These are phyloP conservation scores for Colletotrichum tofieldiae DNA, from an alignment of 2,329 filamentous ascomycete species.

Conservation along the genomic window DNA sequence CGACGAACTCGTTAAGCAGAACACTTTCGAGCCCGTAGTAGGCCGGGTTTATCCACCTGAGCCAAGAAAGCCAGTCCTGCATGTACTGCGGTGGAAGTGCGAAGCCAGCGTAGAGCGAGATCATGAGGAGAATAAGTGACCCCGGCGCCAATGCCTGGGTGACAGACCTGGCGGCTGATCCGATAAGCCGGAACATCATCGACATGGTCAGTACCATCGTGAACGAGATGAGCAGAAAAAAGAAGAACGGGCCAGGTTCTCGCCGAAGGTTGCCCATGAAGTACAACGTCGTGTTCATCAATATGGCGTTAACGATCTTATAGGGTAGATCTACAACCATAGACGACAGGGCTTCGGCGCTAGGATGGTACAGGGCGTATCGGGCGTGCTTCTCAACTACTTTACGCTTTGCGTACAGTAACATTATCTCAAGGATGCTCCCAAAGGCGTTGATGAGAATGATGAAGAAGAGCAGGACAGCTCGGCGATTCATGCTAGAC, in stretches of 20 bases:
- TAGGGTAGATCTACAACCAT: slow-evolving; percentile 55
- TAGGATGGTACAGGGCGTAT: slow-evolving; percentile 58
- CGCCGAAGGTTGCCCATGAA: slow-evolving; percentile 60
- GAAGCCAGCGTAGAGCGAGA: slow-evolving; percentile 69
- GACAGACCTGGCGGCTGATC: slow-evolving; percentile 62
- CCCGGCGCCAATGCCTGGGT: slow-evolving; percentile 68
- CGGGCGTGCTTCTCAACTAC: slow-evolving; percentile 59
- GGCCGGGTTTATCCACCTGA: slow-evolving; percentile 75
- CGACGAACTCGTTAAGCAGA: slow-evolving; percentile 74
- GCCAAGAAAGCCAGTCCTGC: slow-evolving; percentile 68
- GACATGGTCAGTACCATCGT: slow-evolving; percentile 74
- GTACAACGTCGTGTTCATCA: slow-evolving; percentile 60
- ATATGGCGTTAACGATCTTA: slow-evolving; percentile 48
- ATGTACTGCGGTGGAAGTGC: slow-evolving; percentile 62
- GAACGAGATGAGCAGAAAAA: slow-evolving; percentile 75
- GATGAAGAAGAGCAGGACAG: slow-evolving; percentile 67
- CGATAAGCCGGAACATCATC: slow-evolving; percentile 71
- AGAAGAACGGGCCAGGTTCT: slow-evolving; percentile 74
- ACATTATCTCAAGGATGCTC: slow-evolving; percentile 55
- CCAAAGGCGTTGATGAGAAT: slow-evolving; percentile 67
- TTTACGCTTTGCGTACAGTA: slow-evolving; percentile 54
- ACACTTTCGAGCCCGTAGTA: slow-evolving; percentile 76
- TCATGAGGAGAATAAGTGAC: slow-evolving; percentile 60
- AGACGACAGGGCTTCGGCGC: slow-evolving; percentile 50
- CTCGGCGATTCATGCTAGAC: slow-evolving; percentile 61